These are phyloP conservation scores for Fragaria nilgerrensis DNA, from an alignment of 306 rosid genomes.

Conservation along the genomic window DNA sequence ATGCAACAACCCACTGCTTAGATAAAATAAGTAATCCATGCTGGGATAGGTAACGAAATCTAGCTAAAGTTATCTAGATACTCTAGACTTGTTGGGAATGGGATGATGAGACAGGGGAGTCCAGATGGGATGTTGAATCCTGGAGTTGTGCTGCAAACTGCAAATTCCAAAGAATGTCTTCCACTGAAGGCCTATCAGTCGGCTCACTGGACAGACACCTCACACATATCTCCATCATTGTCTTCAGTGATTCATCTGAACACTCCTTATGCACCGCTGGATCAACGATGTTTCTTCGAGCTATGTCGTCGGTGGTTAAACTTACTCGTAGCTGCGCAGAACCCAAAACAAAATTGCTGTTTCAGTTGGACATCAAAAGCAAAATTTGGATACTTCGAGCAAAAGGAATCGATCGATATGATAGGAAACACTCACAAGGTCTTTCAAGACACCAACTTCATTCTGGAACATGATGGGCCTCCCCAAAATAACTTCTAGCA, in stretches of 20 bases:
- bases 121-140: slow-evolving; percentile 46
- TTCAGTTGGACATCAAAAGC: not conserved
- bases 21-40: not conserved
- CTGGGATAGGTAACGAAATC: not conserved
- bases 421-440: slow-evolving; percentile 67
- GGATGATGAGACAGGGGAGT: slow-evolving; percentile 40
- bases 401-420: not conserved
- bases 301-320: slow-evolving; percentile 61
- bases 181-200: slow-evolving; percentile 72
- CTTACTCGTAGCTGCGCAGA: slow-evolving; percentile 70
- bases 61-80: not conserved
- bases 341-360: slow-evolving; percentile 9
- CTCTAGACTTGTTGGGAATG: slow-evolving; percentile 16
- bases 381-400: not conserved
- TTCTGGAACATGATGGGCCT: slow-evolving; percentile 75
- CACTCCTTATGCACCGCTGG: slow-evolving; percentile 79
- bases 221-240: slow-evolving; percentile 82
- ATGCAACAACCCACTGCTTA: not conserved
- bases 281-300: slow-evolving; percentile 75
- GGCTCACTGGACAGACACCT: slow-evolving; percentile 65
- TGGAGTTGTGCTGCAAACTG: slow-evolving; percentile 95
- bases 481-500: slow-evolving; percentile 83
- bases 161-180: slow-evolving; percentile 90
- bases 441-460: slow-evolving; percentile 78
- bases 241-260: slow-evolving; percentile 70